Evolutionary conservation across 2,329 filamentous ascomycete genomes (phyloP).

Genomic region (Clonostachys solani): DNA sequence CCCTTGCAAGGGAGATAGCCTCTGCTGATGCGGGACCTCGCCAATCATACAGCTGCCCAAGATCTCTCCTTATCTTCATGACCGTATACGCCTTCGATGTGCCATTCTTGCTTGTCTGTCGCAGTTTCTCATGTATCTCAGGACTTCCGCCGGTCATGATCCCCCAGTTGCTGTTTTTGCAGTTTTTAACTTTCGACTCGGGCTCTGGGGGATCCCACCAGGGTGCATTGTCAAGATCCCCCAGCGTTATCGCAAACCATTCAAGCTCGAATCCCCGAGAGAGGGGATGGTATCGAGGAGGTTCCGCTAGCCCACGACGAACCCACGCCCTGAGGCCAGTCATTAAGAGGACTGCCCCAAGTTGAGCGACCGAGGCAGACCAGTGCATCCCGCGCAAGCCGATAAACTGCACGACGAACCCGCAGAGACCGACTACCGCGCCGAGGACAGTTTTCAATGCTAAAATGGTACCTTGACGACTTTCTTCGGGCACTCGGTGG

Average conservation of each 20-base stretch:
- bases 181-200: background rate
- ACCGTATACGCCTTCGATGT: constrained; percentile 5
- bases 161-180: too few species aligned
- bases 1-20: constrained; percentile 5
- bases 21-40: constrained; percentile 8
- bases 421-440: constrained; percentile 9
- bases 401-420: constrained; percentile 19
- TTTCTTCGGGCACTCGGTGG: constrained; percentile 2
- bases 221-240: constrained; percentile 1
- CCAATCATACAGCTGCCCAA: constrained; percentile 13
- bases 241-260: constrained; percentile 14
- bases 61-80: constrained; percentile 8
- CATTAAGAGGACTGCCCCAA: constrained; percentile 15
- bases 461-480: too few species aligned
- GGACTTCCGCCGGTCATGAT: background rate
- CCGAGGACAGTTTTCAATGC: constrained; percentile 6
- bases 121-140: too few species aligned
- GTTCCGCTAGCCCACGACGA: constrained; percentile 8
- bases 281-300: constrained; percentile 3
- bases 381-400: constrained; percentile 18
- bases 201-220: background rate
- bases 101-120: background rate
- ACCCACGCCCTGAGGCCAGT: constrained; percentile 13
- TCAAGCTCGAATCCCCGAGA: constrained; percentile 14
- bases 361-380: constrained; percentile 15